Evolutionary conservation across 768 basidiomycete genomes (phyloP), one percentile per base, ranked within the genome.

Genomic region (Naganishia onofrii): DNA sequence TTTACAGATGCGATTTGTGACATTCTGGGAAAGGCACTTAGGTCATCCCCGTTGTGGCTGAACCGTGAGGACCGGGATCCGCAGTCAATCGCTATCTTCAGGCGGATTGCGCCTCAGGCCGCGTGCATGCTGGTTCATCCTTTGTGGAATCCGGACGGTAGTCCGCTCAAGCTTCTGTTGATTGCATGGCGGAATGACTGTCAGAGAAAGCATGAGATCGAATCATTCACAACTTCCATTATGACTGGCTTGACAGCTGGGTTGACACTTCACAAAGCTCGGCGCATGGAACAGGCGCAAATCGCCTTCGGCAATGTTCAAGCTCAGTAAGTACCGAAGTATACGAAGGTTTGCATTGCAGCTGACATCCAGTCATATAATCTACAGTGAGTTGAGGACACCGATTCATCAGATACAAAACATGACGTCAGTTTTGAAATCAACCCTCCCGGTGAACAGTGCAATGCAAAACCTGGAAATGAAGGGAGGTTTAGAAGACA

Each of bases 321-420:
- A 44, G 79, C 79, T 0, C 79, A 80, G 77, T 78, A 44, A 74
- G 77, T 76, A 4, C 6, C 29, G n/a, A 44, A 10, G 31, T 48
- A 36, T 12, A 36, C 12, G 34, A 4, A 36, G 64, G 9, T 36
- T 4, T 4, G 34, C 6, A 65, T 32, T 2, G 36, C 13, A 8
- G 15, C 6, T 23, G 36, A 64, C 36, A 9, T n/a, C 26, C 36
- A 23, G 10, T 31, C 26, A 1, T 42, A 13, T 26, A 66, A 36
- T 36, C 9, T 23, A 9, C 34, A 78, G 77, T 57, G 77, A 80
- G 46, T 70, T 80, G 23, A 74, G 79, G 1, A 80, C 79, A 6
- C 79, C 79, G 0, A 60, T 78, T 15, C 79, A 80, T 70, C 79
- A 80, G 65, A 76, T 80, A 21, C 63, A 77, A 21, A 77, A 76